These are phyloP conservation scores for Musa acuminata DNA, from an alignment of 176 grass and related monocot genomes.

Conservation along the genomic window DNA sequence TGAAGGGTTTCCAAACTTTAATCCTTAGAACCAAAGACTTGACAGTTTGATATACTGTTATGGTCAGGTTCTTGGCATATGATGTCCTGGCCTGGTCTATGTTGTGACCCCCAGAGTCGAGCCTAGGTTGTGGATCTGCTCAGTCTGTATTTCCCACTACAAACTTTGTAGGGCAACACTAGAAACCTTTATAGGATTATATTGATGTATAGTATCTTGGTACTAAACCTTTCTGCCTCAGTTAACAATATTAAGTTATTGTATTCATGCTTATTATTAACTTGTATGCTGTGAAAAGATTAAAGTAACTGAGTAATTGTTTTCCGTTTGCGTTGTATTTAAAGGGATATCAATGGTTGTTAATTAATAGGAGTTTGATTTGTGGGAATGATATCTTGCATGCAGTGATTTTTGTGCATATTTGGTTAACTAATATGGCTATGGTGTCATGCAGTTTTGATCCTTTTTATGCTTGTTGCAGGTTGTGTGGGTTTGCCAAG, in stretches of 20 bases:
- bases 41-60: neutral
- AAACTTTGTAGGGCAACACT: neutral
- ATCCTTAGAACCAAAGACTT: neutral
- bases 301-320: neutral
- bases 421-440: neutral
- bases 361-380: neutral
- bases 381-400: neutral
- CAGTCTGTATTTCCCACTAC: neutral
- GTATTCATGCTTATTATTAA: neutral
- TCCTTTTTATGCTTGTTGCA: slow-evolving; percentile 21
- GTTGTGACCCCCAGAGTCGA: too few relatives aligned
- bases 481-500: slow-evolving; percentile 63
- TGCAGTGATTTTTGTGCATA: neutral
- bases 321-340: too few relatives aligned
- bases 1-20: neutral
- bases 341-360: too few relatives aligned
- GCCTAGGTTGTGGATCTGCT: neutral
- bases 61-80: neutral
- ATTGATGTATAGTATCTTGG: neutral
- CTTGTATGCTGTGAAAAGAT: neutral
- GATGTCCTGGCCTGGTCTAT: too few relatives aligned
- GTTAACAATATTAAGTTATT: too few relatives aligned
- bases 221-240: too few relatives aligned
- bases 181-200: neutral
- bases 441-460: neutral